A percentile compares a stretch with the other conserved stretches of the same genome.
These are phyloP conservation scores for Myrica gale DNA, from an alignment of 306 rosid species.

Conservation along the genomic window DNA sequence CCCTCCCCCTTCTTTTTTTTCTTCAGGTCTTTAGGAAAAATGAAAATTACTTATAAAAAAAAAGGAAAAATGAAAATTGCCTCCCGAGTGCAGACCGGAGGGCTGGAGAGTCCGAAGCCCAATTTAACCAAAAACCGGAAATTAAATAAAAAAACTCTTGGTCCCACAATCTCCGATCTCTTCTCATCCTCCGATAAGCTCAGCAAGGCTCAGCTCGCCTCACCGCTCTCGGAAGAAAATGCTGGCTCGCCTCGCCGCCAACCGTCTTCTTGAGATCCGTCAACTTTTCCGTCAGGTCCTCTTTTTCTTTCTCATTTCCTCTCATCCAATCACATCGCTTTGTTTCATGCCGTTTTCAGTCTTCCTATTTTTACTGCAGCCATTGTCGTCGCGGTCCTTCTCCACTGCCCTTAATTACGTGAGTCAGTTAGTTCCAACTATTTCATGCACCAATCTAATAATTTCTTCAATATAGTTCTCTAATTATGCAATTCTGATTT, in stretches of 20 bases:
- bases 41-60: no score
- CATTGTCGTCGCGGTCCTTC: conserved; percentile 55
- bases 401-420: conserved; percentile 94
- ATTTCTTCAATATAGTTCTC: background rate
- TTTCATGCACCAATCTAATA: conserved; percentile 1
- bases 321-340: conserved; percentile 5
- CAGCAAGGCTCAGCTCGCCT: background rate
- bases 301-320: conserved; percentile 13
- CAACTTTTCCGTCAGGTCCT: conserved; percentile 77
- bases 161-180: background rate
- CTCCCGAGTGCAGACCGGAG: no score
- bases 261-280: conserved; percentile 72
- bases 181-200: background rate
- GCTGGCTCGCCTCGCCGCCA: conserved; percentile 82
- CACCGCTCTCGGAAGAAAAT: conserved; percentile 36
- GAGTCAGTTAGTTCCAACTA: conserved; percentile 30
- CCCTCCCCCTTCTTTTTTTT: no score
- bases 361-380: conserved; percentile 35
- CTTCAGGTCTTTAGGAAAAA: no score
- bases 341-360: conserved; percentile 12
- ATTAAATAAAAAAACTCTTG: background rate
- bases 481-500: background rate
- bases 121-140: background rate
- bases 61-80: no score
- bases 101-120: no score